phyloP scores from a whole-genome alignment of 306 rosid genomes.

The Astragalus membranaceus region DNA sequence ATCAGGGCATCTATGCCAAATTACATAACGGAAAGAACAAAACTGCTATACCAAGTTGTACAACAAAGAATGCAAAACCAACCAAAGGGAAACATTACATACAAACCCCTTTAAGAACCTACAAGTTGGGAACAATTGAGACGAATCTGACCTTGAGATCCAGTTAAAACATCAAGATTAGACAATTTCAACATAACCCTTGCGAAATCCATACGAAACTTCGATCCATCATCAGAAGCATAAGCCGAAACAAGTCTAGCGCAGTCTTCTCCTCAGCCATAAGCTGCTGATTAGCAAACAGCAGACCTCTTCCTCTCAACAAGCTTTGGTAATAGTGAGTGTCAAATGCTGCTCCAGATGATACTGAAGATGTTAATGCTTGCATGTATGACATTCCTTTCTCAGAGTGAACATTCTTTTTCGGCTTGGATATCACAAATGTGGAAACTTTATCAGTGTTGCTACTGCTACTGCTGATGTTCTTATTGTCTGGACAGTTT shows the following conservation, averaged over 20 bases:
- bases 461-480: neutral
- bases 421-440: constrained; percentile 10
- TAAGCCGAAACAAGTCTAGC: constrained; percentile 56
- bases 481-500: constrained; percentile 31
- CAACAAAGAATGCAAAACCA: neutral
- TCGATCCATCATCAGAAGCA: constrained; percentile 72
- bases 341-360: constrained; percentile 56
- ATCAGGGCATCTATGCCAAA: no score
- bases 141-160: constrained; percentile 34
- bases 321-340: constrained; percentile 59
- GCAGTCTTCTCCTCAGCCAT: constrained; percentile 60
- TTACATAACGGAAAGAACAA: no score
- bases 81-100: neutral
- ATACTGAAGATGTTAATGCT: constrained; percentile 39
- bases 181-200: constrained; percentile 71
- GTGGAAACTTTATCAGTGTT: constrained; percentile 8
- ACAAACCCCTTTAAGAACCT: constrained; percentile 1
- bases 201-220: constrained; percentile 72
- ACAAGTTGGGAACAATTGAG: constrained; percentile 29
- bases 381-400: constrained; percentile 35
- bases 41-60: no score
- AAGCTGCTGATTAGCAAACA: constrained; percentile 78
- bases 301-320: constrained; percentile 69
- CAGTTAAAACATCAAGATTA: constrained; percentile 38
- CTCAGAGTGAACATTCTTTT: constrained; percentile 19